Evolutionary conservation across 768 basidiomycete genomes (phyloP), one percentile per base, ranked within the genome.

Genomic region (Tricholoma hemisulphureum): DNA sequence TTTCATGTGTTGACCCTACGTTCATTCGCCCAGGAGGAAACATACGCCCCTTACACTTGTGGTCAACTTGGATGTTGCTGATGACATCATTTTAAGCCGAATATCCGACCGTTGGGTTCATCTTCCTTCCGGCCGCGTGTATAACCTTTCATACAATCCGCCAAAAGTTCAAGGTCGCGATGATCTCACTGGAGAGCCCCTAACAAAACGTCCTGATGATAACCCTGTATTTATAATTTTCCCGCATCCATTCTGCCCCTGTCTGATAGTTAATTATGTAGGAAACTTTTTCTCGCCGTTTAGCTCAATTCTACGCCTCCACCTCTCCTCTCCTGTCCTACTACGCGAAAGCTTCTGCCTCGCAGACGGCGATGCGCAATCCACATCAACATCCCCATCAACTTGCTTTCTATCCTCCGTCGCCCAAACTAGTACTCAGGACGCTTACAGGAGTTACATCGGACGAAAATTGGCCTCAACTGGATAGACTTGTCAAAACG

Each of bases 71-170:
- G 88, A 93, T 61, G 92, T 97, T n/a, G 82, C 92, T 1, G 93
- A 96, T 67, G 80, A 89, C 57, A 81, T 93, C 52, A 95, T 96
- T 66, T 77, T 95, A 18, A 78, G 83, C 58, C 88, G 94, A 51
- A 95, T 96, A 63, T 88, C 89, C 11, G 93, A 95, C 67, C 87
- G 94, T 37, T 95, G 88, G 89, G 81, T 95, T 21, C 94, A 96
- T 68, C 77, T 88, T 13, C 84, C 91, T 6, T 95, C 93, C 0
- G 94, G 94, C 14, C 83, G 94, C 11, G 87, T 95, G 11, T 97
- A 97, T 78, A 96, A 95, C 72, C 79, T 86, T 70, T 86, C 87
- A 7, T 96, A 93, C 73, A 96, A 94, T 71, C 86, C 80, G 13
- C 95, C 94, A 14, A 86, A 85, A 63, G 82, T 88, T 2, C 77